Evolutionary conservation across 208 protist genomes (phyloP), one percentile per base, ranked within the genome.

Genomic region (Endotrypanum monterogeii): DNA sequence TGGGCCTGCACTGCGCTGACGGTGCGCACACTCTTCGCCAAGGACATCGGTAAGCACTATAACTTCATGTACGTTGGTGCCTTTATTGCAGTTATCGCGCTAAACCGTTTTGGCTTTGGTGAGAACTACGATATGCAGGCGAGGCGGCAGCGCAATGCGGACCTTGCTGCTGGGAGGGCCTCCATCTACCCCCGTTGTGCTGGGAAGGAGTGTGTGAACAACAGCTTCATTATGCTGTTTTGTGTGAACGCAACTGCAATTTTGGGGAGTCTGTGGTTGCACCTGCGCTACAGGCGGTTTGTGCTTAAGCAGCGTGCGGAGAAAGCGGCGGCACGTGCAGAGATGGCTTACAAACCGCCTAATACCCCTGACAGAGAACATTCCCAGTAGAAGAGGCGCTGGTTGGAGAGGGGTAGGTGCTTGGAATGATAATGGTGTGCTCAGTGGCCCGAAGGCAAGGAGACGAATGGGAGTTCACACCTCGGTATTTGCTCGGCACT

Each of bases 21-120:
- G 25, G 68, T 87, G 30, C 85, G 81, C 16, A 75, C 75, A 1
- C 3, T 93, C 16, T 93, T 89, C 52, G 79, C 85, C 25, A 84
- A 87, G 76, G 85, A 93, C 57, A 85, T 89, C 23, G 88, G 88
- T 52, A 92, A 92, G 83, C 83, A 89, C 81, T 92, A 92, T 82
- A 88, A 89, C 77, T 89, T 93, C 46, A 80, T 87, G 73, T 93
- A 84, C 67, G 80, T 80, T 9, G 83, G 86, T 41, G 86, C 73
- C 61, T 78, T 89, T 50, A 71, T 86, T 7, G 79, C 86, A 14
- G 84, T 86, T 11, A 87, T 93, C 56, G 82, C 81, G 30, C 79
- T 90, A 57, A 93, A 91, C 70, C 82, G 80, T 37, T 90, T 89
- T 50, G 83, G 78, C 69, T 93, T 89, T 69, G 89, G 89, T 37